A percentile compares a stretch with the other conserved stretches of the same genome.
Evolutionary conservation across 75 land plant species (phyloP).

Genomic region (Cryptomeria japonica): DNA sequence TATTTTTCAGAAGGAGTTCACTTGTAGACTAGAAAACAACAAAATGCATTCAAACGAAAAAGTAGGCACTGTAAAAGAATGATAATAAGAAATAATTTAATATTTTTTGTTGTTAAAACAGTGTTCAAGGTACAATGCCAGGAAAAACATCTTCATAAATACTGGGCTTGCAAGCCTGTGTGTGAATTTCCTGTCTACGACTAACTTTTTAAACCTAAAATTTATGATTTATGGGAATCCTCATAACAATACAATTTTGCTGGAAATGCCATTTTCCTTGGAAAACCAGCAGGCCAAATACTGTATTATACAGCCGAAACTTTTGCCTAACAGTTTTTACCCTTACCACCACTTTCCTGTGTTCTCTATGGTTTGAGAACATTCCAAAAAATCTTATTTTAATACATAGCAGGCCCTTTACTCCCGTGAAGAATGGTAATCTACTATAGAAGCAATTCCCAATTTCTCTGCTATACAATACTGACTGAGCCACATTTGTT

Average conservation of each 20-base stretch:
- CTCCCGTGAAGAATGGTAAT: constrained; percentile 1
- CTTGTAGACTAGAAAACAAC: neutral
- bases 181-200: neutral
- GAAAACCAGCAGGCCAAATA: constrained; percentile 11
- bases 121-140: neutral
- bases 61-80: neutral
- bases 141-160: neutral
- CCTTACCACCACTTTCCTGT: neutral
- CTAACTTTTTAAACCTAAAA: constrained; percentile 2
- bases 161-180: constrained; percentile 6
- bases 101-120: neutral
- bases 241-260: constrained; percentile 9
- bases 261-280: constrained; percentile 2
- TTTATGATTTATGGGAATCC: neutral
- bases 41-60: neutral
- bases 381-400: constrained; percentile 7
- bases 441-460: neutral
- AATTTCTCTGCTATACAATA: neutral
- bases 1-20: neutral
- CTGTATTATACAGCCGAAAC: neutral
- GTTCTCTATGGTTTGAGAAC: constrained; percentile 6
- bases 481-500: neutral
- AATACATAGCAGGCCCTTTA: neutral
- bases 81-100: neutral
- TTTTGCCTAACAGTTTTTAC: neutral